Percentiles rank a stretch among this genome's conserved stretches.
Evolutionary conservation across 495 filamentous ascomycete genomes (phyloP).

Genomic region (Penicillium waksmanii): DNA sequence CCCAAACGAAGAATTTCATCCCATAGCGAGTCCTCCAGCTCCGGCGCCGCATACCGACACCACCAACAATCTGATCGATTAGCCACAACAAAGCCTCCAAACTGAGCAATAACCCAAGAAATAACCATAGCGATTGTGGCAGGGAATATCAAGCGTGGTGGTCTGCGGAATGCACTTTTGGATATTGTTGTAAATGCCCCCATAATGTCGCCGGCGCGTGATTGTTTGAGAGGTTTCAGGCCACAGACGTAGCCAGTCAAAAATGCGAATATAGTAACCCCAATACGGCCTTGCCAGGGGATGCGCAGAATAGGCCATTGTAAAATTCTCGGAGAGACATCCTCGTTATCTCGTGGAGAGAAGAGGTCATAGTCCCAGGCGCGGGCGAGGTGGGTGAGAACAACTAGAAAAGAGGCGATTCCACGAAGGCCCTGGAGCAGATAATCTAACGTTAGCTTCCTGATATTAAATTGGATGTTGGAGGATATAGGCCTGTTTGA

Average conservation of each 20-base stretch:
- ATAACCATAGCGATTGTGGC: slow-evolving; percentile 60
- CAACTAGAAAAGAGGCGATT: slow-evolving; percentile 67
- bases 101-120: slow-evolving; percentile 64
- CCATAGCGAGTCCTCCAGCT: slow-evolving; percentile 42
- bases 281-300: slow-evolving; percentile 65
- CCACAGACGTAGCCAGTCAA: slow-evolving; percentile 72
- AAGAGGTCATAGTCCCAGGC: slow-evolving; percentile 64
- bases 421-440: slow-evolving; percentile 65
- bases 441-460: background rate
- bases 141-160: slow-evolving; percentile 66
- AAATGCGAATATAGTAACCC: slow-evolving; percentile 69
- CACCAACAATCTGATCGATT: slow-evolving; percentile 63
- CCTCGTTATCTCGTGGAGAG: slow-evolving; percentile 53
- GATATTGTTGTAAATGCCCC: slow-evolving; percentile 57
- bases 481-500: background rate
- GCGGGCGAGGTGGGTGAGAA: slow-evolving; percentile 67
- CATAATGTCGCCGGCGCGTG: slow-evolving; percentile 57
- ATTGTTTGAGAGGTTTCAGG: slow-evolving; percentile 65
- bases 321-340: slow-evolving; percentile 53
- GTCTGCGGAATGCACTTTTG: slow-evolving; percentile 66
- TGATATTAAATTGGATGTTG: background rate
- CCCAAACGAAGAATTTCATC: slow-evolving; percentile 48
- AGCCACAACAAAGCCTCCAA: slow-evolving; percentile 61
- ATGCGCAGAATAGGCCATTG: slow-evolving; percentile 67
- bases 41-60: slow-evolving; percentile 60